Evolutionary conservation across 179 eudicot genomes (phyloP), one percentile per base, ranked within the genome.

Genomic region (Silene coronaria): DNA sequence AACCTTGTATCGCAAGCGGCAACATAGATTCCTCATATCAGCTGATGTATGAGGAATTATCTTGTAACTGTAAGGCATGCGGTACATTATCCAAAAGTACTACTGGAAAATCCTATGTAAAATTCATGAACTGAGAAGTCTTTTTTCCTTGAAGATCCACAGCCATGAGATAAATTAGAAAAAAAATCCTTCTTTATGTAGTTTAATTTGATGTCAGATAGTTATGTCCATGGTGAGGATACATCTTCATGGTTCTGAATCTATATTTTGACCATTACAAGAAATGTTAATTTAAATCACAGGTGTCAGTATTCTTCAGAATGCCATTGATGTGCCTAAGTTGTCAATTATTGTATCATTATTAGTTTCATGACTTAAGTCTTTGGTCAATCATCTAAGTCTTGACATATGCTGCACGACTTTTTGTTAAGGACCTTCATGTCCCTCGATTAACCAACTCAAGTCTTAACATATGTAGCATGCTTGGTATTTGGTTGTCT

Each of bases 121-220:
- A 53, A 53, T 53, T 4, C 59, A 16, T 53, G 59, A 53, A 53
- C 59, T n/a, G 59, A 53, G 59, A 53, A 53, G 21, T 53, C 59
- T 53, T 53, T 53, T 53, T 53, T 4, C 59, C 19, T 8, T 16
- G 21, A 53, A 53, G 59, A 53, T 53, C 8, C 59, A 53, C 21
- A 53, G 59, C 6, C 19, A 53, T 53, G 21, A 53, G 21, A 14
- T 17, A 53, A 53, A 55, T n/a, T 17, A 55, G 59, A 36, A 36
- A 7, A 36, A 8, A 36, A 7, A 34, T 9, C 63, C 11, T 23
- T 11, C 65, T 60, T 60, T 60, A 9, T 24, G 65, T 10, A 23
- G 65, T 60, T 60, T 60, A 60, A 23, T 60, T 60, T 10, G 27
- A 19, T 45, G 64, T 60, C 64, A 23, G 64, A 60, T 60, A 60